A percentile compares a stretch with the other conserved stretches of the same genome.
These are phyloP conservation scores for Pestalotiopsis sp. DNA, from an alignment of 2,329 filamentous ascomycete species.

Conservation along the genomic window DNA sequence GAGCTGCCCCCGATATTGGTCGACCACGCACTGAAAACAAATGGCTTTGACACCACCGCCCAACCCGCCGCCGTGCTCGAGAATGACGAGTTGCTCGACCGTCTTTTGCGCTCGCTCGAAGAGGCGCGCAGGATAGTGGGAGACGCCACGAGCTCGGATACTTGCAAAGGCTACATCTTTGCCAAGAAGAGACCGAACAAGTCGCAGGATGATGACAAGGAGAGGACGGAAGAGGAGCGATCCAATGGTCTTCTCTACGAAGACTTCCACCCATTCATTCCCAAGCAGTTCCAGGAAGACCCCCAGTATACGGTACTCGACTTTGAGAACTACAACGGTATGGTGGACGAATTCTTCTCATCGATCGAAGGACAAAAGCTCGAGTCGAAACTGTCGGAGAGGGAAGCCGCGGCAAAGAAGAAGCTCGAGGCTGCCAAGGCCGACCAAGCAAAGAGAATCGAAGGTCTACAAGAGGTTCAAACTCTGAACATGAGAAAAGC, in stretches of 20 bases:
- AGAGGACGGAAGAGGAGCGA: constrained; percentile 36
- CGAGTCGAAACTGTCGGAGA: constrained; percentile 78
- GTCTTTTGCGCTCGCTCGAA: constrained; percentile 66
- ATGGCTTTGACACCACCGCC: constrained; percentile 66
- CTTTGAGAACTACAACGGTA: constrained; percentile 85
- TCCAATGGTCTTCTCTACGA: constrained; percentile 71
- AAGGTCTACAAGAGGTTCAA: constrained; percentile 79
- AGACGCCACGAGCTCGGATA: constrained; percentile 64
- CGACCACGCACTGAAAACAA: constrained; percentile 77
- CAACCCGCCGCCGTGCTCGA: constrained; percentile 70
- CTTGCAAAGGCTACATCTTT: constrained; percentile 82
- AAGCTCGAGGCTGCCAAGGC: constrained; percentile 82
- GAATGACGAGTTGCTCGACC: constrained; percentile 62
- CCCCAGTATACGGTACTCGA: constrained; percentile 67
- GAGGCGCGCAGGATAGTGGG: constrained; percentile 70
- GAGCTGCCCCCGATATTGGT: constrained; percentile 87
- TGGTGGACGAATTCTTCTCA: constrained; percentile 95
- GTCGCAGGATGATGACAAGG: constrained; percentile 26
- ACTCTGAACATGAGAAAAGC: constrained; percentile 84
- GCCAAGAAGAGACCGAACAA: constrained; percentile 58
- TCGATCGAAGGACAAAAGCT: constrained; percentile 93
- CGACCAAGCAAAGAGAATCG: constrained; percentile 83
- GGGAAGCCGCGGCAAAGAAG: constrained; percentile 76
- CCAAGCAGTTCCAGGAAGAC: constrained; percentile 73
- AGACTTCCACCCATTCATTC: constrained; percentile 92